A percentile compares a stretch with the other conserved stretches of the same genome.
Conservation (phyloP, 2,329 filamentous ascomycete genomes). For the Colletotrichum trifolii region DNA sequence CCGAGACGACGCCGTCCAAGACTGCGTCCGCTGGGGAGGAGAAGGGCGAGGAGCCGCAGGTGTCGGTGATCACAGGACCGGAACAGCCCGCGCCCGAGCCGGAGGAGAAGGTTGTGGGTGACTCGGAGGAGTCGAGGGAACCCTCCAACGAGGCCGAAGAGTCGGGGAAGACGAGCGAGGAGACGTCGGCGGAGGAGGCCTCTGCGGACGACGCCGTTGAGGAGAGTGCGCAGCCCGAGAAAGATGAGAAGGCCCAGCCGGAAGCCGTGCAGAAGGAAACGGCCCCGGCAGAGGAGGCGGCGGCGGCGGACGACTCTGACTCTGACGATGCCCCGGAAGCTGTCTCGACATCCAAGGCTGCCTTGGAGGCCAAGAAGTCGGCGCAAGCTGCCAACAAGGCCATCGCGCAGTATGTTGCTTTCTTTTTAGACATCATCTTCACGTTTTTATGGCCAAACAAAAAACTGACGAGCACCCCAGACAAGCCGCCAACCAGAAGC, state of each 20-base stretch:
- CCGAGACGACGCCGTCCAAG: constrained; percentile 12
- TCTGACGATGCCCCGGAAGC: constrained; percentile 69
- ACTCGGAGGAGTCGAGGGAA: constrained; percentile 29
- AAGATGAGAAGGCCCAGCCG: constrained; percentile 17
- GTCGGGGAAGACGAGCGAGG: background rate
- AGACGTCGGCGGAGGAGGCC: constrained; percentile 24
- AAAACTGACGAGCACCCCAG: constrained; percentile 46
- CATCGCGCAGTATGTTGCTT: constrained; percentile 59
- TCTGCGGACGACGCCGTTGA: constrained; percentile 35
- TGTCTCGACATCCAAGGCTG: constrained; percentile 63
- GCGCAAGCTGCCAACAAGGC: constrained; percentile 60
- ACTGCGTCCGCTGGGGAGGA: background rate
- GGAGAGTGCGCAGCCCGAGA: constrained; percentile 31
- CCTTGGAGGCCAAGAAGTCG: constrained; percentile 57
- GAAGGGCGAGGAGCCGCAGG: background rate
- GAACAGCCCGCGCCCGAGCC: constrained; percentile 33
- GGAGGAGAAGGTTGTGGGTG: constrained; percentile 34
- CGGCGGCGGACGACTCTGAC: constrained; percentile 57
- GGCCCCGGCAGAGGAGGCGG: constrained; percentile 45
- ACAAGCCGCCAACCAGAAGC: constrained; percentile 62
- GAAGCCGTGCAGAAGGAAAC: no score
- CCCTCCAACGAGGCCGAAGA: constrained; percentile 11
- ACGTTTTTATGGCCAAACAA: no score
- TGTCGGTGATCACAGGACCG: constrained; percentile 33
- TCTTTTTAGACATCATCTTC: background rate